These are phyloP conservation scores for Barnettozyma californica DNA, from an alignment of 805 yeast species.

Conservation along the genomic window DNA sequence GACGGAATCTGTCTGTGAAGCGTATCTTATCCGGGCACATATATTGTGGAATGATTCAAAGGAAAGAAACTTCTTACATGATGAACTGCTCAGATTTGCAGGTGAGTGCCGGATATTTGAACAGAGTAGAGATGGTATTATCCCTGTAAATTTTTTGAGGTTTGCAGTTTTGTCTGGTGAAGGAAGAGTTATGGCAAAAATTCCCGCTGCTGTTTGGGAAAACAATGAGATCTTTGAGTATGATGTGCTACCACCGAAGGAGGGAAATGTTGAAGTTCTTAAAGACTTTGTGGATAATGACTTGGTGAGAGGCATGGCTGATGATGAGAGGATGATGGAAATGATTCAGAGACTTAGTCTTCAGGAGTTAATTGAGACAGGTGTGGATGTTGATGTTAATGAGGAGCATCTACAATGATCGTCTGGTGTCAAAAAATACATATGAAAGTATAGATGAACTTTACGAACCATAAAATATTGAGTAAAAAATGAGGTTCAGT, in stretches of 20 bases:
- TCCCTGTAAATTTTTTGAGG: slow-evolving; percentile 60
- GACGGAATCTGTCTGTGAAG: slow-evolving; percentile 41
- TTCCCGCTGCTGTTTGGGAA: slow-evolving; percentile 60
- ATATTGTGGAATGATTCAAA: slow-evolving; percentile 47
- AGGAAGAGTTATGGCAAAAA: slow-evolving; percentile 60
- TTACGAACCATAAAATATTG: too few species aligned
- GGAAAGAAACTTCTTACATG: slow-evolving; percentile 42
- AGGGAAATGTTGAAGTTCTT: slow-evolving; percentile 35
- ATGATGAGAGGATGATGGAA: slow-evolving; percentile 24
- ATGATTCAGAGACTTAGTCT: slow-evolving; percentile 24
- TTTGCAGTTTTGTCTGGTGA: slow-evolving; percentile 70
- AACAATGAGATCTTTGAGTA: slow-evolving; percentile 59
- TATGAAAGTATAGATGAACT: too few species aligned
- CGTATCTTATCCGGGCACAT: slow-evolving; percentile 54
- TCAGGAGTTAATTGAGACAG: slow-evolving; percentile 16
- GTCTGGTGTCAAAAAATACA: neutral
- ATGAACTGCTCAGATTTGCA: slow-evolving; percentile 31
- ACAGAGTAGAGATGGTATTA: slow-evolving; percentile 20
- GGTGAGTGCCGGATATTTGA: slow-evolving; percentile 10
- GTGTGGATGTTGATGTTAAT: neutral
- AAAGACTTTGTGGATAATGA: slow-evolving; percentile 30
- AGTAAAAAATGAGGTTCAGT: too few species aligned
- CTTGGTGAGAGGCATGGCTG: slow-evolving; percentile 13
- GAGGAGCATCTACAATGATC: neutral
- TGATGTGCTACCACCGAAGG: slow-evolving; percentile 65